Conservation (phyloP, 352 stramenopile genomes). For the Globisporangium spiculum region DNA sequence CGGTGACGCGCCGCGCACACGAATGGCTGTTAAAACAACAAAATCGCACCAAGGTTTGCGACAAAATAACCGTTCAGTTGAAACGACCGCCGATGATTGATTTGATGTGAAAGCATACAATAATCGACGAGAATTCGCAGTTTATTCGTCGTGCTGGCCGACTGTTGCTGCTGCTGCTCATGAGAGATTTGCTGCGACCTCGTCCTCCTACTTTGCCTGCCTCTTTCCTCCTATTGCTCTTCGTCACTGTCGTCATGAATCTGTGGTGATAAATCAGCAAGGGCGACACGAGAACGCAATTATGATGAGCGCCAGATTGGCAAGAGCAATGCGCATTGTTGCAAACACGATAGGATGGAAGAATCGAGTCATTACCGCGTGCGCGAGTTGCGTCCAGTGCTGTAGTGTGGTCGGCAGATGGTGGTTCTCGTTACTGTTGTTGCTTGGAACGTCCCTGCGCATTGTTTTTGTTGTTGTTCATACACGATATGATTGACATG, state of each 20-base stretch:
- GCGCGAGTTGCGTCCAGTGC: slow-evolving; percentile 52
- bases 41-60: background rate
- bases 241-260: slow-evolving; percentile 11
- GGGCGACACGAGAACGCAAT: too few species aligned
- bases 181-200: background rate
- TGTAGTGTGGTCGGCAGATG: slow-evolving; percentile 48
- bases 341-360: background rate
- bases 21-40: slow-evolving; percentile 4
- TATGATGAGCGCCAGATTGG: background rate
- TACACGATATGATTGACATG: background rate
- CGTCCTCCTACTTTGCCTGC: background rate
- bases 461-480: slow-evolving; percentile 6
- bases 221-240: background rate
- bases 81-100: background rate
- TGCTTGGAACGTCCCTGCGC: slow-evolving; percentile 53
- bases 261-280: background rate
- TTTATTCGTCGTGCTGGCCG: background rate
- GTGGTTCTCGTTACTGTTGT: slow-evolving; percentile 45
- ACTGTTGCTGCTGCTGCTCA: background rate
- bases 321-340: slow-evolving; percentile 15
- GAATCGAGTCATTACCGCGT: slow-evolving; percentile 34
- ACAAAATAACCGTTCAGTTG: background rate
- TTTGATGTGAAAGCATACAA: background rate
- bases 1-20: slow-evolving; percentile 2
- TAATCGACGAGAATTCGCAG: background rate